Evolutionary conservation across 805 yeast genomes (phyloP), one percentile per base, ranked within the genome.

Genomic region (Saccharomycopsis amapae): DNA sequence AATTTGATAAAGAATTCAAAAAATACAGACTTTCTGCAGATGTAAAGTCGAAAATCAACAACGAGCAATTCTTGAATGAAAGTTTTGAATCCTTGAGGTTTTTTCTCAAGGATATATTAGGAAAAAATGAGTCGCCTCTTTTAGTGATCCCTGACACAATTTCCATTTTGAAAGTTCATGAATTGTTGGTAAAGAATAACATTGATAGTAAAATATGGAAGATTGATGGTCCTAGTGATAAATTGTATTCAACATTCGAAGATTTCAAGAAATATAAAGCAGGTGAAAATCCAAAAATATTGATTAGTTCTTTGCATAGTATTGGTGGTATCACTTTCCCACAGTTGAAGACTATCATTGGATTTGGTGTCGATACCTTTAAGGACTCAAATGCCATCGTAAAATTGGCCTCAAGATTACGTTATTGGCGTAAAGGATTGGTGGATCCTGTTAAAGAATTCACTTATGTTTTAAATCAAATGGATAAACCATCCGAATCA

Each of bases 101-200:
- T 7, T 31, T 31, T 31, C 9, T 31, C 5, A 31, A 5, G 10
- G 17, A n/a, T 6, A 31, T 18, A 9, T 10, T 31, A 6, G 23
- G 9, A 7, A 26, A 9, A 7, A 22, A 10, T 15, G 17, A 38
- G 26, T 4, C n/a, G 15, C 44, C 38, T 7, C 13, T 40, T 7
- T 12, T 40, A 7, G 44, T 40, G 6, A 20, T 40, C 13, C 38
- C 44, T 6, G 44, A 40, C 26, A 40, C 15, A 4, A 23, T 22
- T 7, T 22, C 38, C 20, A 15, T 40, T 5, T 12, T 6, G 4
- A 31, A 15, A 18, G 28, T 32, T 18, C 38, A 30, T 15, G 18
- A 5, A 10, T 7, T 5, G 5, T 40, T 40, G 38, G 18, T 6
- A 24, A 31, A 20, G 13, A 12, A 17, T 9, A 26, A 30, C 9